Base-by-base conservation (phyloP, 495 filamentous ascomycete genomes). In the Hypoxylon perforatum region DNA sequence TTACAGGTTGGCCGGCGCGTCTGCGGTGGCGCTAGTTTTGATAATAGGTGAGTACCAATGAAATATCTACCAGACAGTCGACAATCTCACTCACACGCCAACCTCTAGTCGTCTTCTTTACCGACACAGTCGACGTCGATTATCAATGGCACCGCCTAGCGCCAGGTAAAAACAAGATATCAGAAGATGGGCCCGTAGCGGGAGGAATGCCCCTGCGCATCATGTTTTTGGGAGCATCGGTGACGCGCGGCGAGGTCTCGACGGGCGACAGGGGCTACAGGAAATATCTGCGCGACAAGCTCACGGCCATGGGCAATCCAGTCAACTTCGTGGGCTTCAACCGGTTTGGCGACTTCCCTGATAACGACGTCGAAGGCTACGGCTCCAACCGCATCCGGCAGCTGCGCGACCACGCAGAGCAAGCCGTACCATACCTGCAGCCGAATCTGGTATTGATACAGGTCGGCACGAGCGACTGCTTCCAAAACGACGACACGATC, bases 251-350 rank as follows among this genome's bases (percentile, higher is more conserved):
- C 7, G 72, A 75, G 41, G 61, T 58, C 21, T 75, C 72, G 30
- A 65, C 63, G 7, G 72, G 72, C 28, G 67, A 73, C 22, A 51
- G 69, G 8, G 72, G 72, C 19, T 73, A 72, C 15, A 58, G 72
- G 21, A 72, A 73, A 23, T 57, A 73, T 11, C 46, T 75, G 6
- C 69, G 67, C 6, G 69, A 72, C 14, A 68, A 63, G 28, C 66
- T 75, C 25, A 63, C 56, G 36, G 60, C 66, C 0, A 47, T 57
- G 53, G 72, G 72, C 5, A 72, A 70, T 23, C 53, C 57, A 0
- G 72, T 75, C n/a, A 73, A 75, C 54, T 65, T 18, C 39, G 72
- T 73, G 1, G 72, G 72, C 15, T 75, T 75, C 46, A 75, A 75
- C 47, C 69, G 70, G 5, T 65, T 73, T 15, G 72, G 72, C 12